Evolutionary conservation across 768 basidiomycete genomes (phyloP).

Genomic region (Lactarius pseudohatsudake): DNA sequence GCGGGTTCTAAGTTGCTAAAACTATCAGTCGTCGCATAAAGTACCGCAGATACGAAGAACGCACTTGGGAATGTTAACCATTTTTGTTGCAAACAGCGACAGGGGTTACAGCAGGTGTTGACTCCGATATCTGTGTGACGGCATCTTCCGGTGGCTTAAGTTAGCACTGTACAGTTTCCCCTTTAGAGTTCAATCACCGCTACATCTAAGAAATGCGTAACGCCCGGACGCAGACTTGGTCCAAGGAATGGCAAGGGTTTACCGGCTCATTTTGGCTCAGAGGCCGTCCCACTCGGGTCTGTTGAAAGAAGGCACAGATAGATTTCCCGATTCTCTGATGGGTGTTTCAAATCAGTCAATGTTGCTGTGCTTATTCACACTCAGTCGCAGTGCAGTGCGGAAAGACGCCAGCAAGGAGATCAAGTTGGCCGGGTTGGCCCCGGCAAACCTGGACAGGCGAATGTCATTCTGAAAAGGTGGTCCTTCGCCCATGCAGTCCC

Average conservation of each 20-base stretch:
- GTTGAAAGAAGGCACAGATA: neutral
- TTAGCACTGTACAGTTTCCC: slow-evolving; percentile 20
- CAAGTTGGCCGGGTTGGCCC: neutral
- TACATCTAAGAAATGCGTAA: no score
- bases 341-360: neutral
- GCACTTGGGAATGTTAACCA: slow-evolving; percentile 96
- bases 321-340: neutral
- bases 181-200: slow-evolving; percentile 17
- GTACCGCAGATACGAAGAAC: slow-evolving; percentile 35
- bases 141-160: slow-evolving; percentile 11
- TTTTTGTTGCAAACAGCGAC: slow-evolving; percentile 42
- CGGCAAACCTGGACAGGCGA: neutral
- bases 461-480: neutral
- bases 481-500: neutral
- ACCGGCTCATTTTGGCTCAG: neutral
- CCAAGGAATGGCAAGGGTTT: neutral
- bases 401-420: neutral
- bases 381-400: neutral
- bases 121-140: neutral
- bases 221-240: neutral
- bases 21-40: slow-evolving; percentile 2
- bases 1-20: slow-evolving; percentile 66
- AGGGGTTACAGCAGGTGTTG: neutral
- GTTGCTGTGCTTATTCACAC: neutral
- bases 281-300: neutral